phyloP scores from a whole-genome alignment of 1,139 yeast genomes.

The Candida freyschussii region DNA sequence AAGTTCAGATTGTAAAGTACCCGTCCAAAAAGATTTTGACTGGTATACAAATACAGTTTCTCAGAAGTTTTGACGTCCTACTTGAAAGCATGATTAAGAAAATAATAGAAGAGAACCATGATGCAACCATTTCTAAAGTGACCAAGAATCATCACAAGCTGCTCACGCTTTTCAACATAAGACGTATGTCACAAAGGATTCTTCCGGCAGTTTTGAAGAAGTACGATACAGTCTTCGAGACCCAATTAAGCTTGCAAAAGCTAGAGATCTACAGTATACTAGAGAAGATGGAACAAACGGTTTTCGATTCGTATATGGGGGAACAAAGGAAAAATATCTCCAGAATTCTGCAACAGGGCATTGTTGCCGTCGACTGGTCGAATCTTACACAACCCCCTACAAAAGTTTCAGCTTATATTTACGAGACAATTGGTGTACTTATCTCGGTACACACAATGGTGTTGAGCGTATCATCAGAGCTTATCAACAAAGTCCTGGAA shows the following conservation, averaged over 20 bases:
- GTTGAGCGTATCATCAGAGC: slow-evolving; percentile 40
- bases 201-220: slow-evolving; percentile 43
- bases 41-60: slow-evolving; percentile 44
- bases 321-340: slow-evolving; percentile 46
- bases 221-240: slow-evolving; percentile 45
- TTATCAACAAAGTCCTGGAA: slow-evolving; percentile 39
- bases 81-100: slow-evolving; percentile 46
- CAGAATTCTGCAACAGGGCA: slow-evolving; percentile 43
- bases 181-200: slow-evolving; percentile 38
- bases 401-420: slow-evolving; percentile 43
- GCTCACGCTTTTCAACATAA: slow-evolving; percentile 48
- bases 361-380: slow-evolving; percentile 44
- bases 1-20: slow-evolving; percentile 32
- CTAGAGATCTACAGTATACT: slow-evolving; percentile 39
- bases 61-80: slow-evolving; percentile 45
- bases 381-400: slow-evolving; percentile 32
- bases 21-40: slow-evolving; percentile 42
- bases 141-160: slow-evolving; percentile 35
- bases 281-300: slow-evolving; percentile 44
- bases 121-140: slow-evolving; percentile 15
- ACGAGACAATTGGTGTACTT: slow-evolving; percentile 46
- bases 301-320: slow-evolving; percentile 47
- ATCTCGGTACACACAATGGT: slow-evolving; percentile 52
- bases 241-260: slow-evolving; percentile 35
- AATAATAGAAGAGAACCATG: slow-evolving; percentile 34